phyloP scores from a whole-genome alignment of 169 alveolate genomes.

The Plasmodium gaboni region DNA sequence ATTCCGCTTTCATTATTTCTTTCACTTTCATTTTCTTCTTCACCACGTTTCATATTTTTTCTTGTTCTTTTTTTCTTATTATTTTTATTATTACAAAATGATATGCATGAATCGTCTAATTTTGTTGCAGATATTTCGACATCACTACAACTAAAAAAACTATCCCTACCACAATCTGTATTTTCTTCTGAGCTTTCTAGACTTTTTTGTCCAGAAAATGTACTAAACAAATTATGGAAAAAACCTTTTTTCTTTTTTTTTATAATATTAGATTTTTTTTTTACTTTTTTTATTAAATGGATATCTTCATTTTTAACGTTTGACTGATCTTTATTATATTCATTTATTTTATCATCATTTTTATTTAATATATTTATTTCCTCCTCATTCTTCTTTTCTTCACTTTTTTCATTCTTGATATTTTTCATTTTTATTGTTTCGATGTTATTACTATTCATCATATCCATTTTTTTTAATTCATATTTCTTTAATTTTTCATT shows the following conservation, averaged over 20 bases:
- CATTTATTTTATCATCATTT: constrained; percentile 5
- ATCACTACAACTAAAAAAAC: constrained; percentile 73
- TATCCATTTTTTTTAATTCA: not conserved
- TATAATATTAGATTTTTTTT: not conserved
- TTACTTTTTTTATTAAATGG: not conserved
- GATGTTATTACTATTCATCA: not conserved
- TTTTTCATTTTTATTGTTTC: not conserved
- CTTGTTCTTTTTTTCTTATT: not conserved
- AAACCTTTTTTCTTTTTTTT: constrained; percentile 4
- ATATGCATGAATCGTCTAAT: constrained; percentile 11
- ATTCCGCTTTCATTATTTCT: not conserved
- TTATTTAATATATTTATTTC: constrained; percentile 2
- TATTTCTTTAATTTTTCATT: constrained; percentile 4
- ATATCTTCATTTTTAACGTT: constrained; percentile 10
- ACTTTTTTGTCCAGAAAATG: constrained; percentile 8
- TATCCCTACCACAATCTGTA: constrained; percentile 56
- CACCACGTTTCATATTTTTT: not conserved
- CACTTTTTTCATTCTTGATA: not conserved
- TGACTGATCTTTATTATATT: constrained; percentile 6
- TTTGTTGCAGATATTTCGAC: constrained; percentile 20
- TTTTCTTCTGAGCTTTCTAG: constrained; percentile 58
- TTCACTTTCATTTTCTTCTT: not conserved
- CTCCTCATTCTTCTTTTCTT: not conserved
- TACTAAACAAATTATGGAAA: constrained; percentile 24
- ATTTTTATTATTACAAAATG: constrained; percentile 14